Percentiles rank a stretch among this genome's conserved stretches.
Conservation (phyloP, 192 early-diverging fungal species). For the Coemansia sp. region DNA sequence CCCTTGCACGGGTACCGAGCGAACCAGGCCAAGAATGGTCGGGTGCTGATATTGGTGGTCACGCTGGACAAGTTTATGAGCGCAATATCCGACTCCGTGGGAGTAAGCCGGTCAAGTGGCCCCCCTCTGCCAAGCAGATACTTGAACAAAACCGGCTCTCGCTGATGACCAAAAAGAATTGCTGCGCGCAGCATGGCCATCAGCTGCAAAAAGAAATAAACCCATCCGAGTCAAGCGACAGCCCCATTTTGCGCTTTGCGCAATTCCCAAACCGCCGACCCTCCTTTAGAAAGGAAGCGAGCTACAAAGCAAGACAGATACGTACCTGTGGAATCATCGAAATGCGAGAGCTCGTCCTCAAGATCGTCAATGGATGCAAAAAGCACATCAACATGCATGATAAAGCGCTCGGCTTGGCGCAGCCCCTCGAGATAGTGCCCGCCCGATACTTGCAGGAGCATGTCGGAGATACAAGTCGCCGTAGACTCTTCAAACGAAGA, state of each 20-base stretch:
- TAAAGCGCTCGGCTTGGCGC: conserved; percentile 78
- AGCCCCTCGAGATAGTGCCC: conserved; percentile 79
- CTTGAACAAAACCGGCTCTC: neutral
- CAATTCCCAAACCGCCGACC: neutral
- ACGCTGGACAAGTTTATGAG: neutral
- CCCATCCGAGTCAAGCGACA: neutral
- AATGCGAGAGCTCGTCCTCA: conserved; percentile 66
- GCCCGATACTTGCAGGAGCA: conserved; percentile 87
- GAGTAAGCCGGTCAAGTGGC: neutral
- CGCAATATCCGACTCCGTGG: conserved; percentile 1
- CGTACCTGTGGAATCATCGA: conserved; percentile 62
- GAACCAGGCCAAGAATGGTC: neutral
- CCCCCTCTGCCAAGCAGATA: neutral
- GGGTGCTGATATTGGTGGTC: neutral
- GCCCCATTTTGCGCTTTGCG: neutral
- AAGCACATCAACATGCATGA: conserved; percentile 89
- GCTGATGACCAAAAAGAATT: neutral
- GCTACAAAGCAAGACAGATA: conserved; percentile 2
- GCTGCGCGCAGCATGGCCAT: neutral
- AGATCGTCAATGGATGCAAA: conserved; percentile 88
- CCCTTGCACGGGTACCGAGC: neutral
- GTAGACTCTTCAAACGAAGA: conserved; percentile 96
- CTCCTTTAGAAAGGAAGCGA: neutral
- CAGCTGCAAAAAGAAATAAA: neutral
- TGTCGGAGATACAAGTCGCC: conserved; percentile 92